A percentile compares a stretch with the other conserved stretches of the same genome.
Evolutionary conservation across 768 basidiomycete genomes (phyloP).

Genomic region (Inosperma sp.): DNA sequence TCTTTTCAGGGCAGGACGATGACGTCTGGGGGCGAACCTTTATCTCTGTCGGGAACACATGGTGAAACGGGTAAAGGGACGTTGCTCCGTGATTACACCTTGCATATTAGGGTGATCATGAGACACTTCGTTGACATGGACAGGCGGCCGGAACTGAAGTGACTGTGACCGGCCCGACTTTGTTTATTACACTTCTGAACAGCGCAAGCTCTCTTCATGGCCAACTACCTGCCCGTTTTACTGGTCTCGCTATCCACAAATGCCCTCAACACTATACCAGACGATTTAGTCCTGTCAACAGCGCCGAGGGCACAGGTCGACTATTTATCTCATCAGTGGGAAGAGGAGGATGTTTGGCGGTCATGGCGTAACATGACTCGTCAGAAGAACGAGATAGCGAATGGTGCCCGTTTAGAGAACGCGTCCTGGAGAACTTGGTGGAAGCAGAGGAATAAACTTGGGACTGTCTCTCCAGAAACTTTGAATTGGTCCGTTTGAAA

Average conservation of each 20-base stretch:
- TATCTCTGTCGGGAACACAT: conserved; percentile 1
- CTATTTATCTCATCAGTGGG: conserved; percentile 97
- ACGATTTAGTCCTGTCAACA: conserved; percentile 78
- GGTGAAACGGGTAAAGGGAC: background rate
- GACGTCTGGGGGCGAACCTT: background rate
- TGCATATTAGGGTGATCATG: conserved; percentile 6
- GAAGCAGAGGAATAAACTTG: conserved; percentile 95
- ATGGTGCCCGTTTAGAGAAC: conserved; percentile 92
- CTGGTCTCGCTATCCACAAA: conserved; percentile 59
- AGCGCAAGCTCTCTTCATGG: conserved; percentile 36
- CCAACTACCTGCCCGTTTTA: conserved; percentile 66
- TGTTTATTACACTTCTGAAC: conserved; percentile 11
- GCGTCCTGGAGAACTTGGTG: conserved; percentile 99
- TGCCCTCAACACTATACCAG: conserved; percentile 41
- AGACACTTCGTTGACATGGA: conserved; percentile 2
- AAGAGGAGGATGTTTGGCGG: conserved; percentile 96
- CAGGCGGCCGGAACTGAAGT: conserved; percentile 21
- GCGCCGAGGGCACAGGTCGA: conserved; percentile 92
- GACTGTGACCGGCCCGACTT: conserved; percentile 17
- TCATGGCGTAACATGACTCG: conserved; percentile 99
- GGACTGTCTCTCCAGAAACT: conserved; percentile 93
- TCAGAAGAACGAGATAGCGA: conserved; percentile 97
- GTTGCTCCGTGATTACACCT: background rate
- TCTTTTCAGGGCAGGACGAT: background rate
- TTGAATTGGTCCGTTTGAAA: conserved; percentile 76